Evolutionary conservation across 495 filamentous ascomycete genomes (phyloP).

Genomic region (Penicillium herquei): DNA sequence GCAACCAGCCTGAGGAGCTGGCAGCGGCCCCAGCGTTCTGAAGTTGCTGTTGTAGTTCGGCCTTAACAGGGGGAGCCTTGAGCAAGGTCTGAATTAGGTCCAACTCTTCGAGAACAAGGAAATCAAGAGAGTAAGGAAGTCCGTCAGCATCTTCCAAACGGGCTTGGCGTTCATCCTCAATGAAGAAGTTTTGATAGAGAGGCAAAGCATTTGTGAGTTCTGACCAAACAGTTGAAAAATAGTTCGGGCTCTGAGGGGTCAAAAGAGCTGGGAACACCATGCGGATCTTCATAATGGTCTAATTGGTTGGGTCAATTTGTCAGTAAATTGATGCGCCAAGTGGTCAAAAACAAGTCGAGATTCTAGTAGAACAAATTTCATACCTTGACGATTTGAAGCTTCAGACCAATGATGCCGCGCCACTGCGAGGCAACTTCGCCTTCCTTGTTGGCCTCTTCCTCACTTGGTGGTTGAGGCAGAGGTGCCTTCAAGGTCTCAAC

Average conservation of each 20-base stretch:
- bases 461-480: constrained; percentile 61
- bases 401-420: constrained; percentile 79
- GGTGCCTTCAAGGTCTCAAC: constrained; percentile 65
- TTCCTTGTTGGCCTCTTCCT: constrained; percentile 52
- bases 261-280: constrained; percentile 79
- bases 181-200: constrained; percentile 77
- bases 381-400: constrained; percentile 83
- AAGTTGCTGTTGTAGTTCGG: constrained; percentile 75
- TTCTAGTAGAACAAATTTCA: background rate
- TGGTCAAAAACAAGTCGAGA: background rate
- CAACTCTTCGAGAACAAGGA: constrained; percentile 86
- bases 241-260: constrained; percentile 68
- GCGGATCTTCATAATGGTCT: constrained; percentile 89
- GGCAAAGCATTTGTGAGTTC: constrained; percentile 71
- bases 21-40: constrained; percentile 56
- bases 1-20: constrained; percentile 62
- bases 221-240: constrained; percentile 85
- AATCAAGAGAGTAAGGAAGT: constrained; percentile 93
- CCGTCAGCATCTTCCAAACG: constrained; percentile 86
- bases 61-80: constrained; percentile 77
- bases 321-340: background rate
- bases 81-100: constrained; percentile 89
- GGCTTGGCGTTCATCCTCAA: constrained; percentile 79
- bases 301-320: background rate
- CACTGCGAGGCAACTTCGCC: constrained; percentile 51